Conservation (phyloP, 2,329 filamentous ascomycete species). For the Cordyceps tenuipes region DNA sequence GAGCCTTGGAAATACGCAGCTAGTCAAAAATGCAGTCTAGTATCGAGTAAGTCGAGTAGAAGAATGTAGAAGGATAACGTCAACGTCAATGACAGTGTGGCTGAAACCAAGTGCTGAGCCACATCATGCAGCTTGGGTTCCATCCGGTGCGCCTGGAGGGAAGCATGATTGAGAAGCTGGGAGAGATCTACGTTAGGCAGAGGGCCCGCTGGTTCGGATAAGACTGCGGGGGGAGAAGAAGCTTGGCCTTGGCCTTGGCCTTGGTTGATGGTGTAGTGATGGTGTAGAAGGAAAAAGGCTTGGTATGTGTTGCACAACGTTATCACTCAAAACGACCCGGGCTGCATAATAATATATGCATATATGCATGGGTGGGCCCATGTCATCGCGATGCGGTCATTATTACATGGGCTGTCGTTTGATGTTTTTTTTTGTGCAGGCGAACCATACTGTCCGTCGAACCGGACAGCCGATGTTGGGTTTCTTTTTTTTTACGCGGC, state of each 20-base stretch:
- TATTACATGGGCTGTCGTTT: not conserved
- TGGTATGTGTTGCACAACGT: not conserved
- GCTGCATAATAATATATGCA: not conserved
- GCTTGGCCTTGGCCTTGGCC: not conserved
- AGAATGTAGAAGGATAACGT: not conserved
- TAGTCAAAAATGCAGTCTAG: not conserved
- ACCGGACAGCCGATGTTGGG: no score
- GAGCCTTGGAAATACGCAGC: not conserved
- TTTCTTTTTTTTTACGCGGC: no score
- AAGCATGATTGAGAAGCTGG: not conserved
- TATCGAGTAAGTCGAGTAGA: not conserved
- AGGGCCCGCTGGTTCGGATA: not conserved
- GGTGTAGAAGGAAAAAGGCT: not conserved
- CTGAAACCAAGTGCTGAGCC: not conserved
- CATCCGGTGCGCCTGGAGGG: not conserved
- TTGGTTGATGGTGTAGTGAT: no score
- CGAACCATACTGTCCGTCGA: no score
- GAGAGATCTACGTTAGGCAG: not conserved
- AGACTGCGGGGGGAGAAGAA: not conserved
- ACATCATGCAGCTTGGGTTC: not conserved
- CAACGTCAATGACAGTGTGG: conserved; percentile 3
- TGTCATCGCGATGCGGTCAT: not conserved
- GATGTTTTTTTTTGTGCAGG: not conserved
- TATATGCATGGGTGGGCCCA: not conserved
- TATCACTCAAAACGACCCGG: not conserved